A percentile compares a stretch with the other conserved stretches of the same genome.
Evolutionary conservation across 2,329 filamentous ascomycete species (phyloP).

Genomic region (Epichloe bromicola): DNA sequence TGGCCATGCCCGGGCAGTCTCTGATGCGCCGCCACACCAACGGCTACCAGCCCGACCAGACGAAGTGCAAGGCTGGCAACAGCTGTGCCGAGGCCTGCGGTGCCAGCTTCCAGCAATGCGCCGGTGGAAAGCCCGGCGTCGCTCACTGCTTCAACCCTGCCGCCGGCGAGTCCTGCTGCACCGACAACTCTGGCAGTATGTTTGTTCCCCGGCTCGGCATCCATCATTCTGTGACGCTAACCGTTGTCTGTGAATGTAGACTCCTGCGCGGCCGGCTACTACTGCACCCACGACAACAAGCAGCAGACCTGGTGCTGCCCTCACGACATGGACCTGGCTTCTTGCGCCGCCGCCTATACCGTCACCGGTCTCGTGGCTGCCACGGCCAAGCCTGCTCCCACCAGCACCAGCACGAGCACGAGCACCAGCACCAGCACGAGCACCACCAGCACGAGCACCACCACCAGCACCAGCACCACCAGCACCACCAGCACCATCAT

Average conservation of each 20-base stretch:
- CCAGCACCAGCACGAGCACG: constrained; percentile 12
- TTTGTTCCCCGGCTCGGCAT: constrained; percentile 8
- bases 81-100: constrained; percentile 46
- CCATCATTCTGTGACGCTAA: not conserved
- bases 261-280: constrained; percentile 48
- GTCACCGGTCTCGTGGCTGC: constrained; percentile 32
- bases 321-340: constrained; percentile 35
- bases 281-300: constrained; percentile 42
- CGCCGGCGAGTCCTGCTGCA: constrained; percentile 42
- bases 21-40: constrained; percentile 29
- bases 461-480: constrained; percentile 10
- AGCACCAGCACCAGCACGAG: constrained; percentile 14
- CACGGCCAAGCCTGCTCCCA: constrained; percentile 17
- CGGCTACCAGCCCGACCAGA: constrained; percentile 37
- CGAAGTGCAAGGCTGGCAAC: constrained; percentile 33
- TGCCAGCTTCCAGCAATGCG: constrained; percentile 33
- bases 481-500: constrained; percentile 14
- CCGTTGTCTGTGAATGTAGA: constrained; percentile 23
- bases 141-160: constrained; percentile 46
- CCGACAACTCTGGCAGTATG: constrained; percentile 42
- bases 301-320: constrained; percentile 49
- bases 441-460: constrained; percentile 10
- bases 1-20: constrained; percentile 25
- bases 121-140: constrained; percentile 29
- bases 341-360: constrained; percentile 40